Evolutionary conservation across 2,329 filamentous ascomycete species (phyloP), one percentile per base, ranked within the genome.

Genomic region (Venturia asperata): DNA sequence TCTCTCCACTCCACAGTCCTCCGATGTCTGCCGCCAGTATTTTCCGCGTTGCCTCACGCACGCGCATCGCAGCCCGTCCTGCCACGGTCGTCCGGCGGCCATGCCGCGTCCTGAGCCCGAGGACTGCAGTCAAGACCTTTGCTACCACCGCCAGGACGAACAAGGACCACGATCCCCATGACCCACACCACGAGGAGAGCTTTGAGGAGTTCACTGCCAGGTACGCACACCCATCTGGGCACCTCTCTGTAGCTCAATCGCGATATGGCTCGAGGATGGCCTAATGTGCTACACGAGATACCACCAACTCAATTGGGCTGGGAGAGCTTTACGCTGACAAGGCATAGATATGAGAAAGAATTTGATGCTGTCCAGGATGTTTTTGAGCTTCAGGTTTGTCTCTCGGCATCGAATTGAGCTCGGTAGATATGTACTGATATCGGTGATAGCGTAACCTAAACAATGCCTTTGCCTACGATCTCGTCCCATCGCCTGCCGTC

Each of bases 401-500:
- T 58, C n/a, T 43, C 43, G 5, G 21, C 17, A 41, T 17, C 42
- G 43, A 21, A n/a, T 27, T 15, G 39, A 55, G 58, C 39, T 56
- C 55, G 63, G 43, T 49, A 21, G 11, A 49, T 21, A 24, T 1
- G 37, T 60, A 19, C 52, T 64, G 39, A 64, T 43, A 43, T 4
- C 21, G n/a, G n/a, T 13, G 19, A 70, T 75, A 92, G 85, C 90
- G 92, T 80, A 96, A 96, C 83, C 85, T 96, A 76, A 99, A 99
- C 88, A 99, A 99, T 83, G 93, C 92, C 77, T 99, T 99, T 82
- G 94, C 94, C 76, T 99, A 99, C 88, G 94, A 99, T 87, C 89
- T 99, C 75, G 94, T 99, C 71, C 94, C 95, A 75, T 94, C 93
- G 56, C 87, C 93, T 70, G 87, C 90, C 72, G 94, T 99, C 76